Conservation (phyloP, 2,329 filamentous ascomycete genomes). For the Fusarium mangiferae region DNA sequence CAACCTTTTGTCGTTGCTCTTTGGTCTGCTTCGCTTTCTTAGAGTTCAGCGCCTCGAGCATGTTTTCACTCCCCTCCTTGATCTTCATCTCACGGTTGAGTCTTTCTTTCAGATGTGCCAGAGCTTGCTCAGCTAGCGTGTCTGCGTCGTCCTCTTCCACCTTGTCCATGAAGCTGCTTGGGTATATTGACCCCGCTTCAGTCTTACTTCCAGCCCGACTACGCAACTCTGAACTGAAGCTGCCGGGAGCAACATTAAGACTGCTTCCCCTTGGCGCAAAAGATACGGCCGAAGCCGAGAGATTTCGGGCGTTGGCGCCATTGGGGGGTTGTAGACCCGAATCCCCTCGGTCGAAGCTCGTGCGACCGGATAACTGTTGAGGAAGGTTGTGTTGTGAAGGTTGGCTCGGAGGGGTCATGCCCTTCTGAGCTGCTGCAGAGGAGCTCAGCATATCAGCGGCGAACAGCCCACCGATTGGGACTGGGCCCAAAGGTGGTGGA, state of each 20-base stretch:
- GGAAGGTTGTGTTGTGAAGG: conserved; percentile 52
- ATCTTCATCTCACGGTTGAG: conserved; percentile 98
- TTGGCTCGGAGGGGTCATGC: conserved; percentile 47
- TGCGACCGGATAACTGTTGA: conserved; percentile 42
- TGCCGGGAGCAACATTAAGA: conserved; percentile 78
- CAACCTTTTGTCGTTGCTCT: conserved; percentile 80
- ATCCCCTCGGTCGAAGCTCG: conserved; percentile 64
- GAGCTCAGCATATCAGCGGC: conserved; percentile 48
- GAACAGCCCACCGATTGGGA: conserved; percentile 52
- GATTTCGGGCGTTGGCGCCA: conserved; percentile 56
- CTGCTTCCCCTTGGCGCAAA: conserved; percentile 75
- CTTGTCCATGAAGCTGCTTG: conserved; percentile 61
- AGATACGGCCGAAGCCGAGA: conserved; percentile 66
- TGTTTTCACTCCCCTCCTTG: conserved; percentile 96
- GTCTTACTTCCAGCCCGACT: conserved; percentile 59
- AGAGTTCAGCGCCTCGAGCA: conserved; percentile 91
- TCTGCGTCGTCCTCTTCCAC: conserved; percentile 70
- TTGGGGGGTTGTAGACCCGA: conserved; percentile 61
- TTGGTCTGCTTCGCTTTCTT: conserved; percentile 97
- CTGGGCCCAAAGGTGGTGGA: conserved; percentile 50
- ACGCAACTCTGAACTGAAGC: conserved; percentile 89
- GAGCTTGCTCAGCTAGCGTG: conserved; percentile 73
- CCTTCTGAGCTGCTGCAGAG: conserved; percentile 47
- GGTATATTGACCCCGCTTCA: conserved; percentile 50
- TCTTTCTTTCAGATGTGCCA: conserved; percentile 80